Evolutionary conservation across 495 filamentous ascomycete species (phyloP).

Genomic region (Trichoderma reesei): DNA sequence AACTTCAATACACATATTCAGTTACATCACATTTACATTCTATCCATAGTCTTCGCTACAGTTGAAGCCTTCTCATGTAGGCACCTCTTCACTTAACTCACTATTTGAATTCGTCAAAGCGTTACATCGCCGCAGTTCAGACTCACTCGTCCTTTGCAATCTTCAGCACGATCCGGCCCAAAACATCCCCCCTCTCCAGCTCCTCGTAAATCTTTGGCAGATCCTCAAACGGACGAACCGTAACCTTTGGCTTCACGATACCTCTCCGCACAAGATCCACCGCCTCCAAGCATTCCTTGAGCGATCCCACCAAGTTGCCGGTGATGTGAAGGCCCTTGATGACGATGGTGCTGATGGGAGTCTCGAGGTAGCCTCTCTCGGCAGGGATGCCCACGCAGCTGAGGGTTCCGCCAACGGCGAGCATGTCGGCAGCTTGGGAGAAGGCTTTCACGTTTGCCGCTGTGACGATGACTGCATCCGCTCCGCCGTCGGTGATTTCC

Average conservation of each 20-base stretch:
- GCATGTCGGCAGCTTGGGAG: slow-evolving; percentile 40
- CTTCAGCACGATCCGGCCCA: slow-evolving; percentile 25
- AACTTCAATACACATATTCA: too few species aligned
- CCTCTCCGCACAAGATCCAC: slow-evolving; percentile 38
- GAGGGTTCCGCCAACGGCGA: slow-evolving; percentile 38
- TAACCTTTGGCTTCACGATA: slow-evolving; percentile 36
- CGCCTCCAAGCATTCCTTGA: slow-evolving; percentile 44
- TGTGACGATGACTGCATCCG: slow-evolving; percentile 26
- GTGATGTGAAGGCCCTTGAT: slow-evolving; percentile 39
- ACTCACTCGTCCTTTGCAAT: slow-evolving; percentile 24
- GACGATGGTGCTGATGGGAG: slow-evolving; percentile 37
- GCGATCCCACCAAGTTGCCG: slow-evolving; percentile 38
- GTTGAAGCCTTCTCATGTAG: too few species aligned
- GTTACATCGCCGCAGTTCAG: too few species aligned
- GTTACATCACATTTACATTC: too few species aligned
- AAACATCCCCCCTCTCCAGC: slow-evolving; percentile 37
- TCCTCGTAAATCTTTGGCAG: slow-evolving; percentile 36
- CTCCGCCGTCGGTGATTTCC: slow-evolving; percentile 33
- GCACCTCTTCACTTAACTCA: too few species aligned
- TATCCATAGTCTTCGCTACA: too few species aligned
- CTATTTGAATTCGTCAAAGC: too few species aligned
- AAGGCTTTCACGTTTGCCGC: slow-evolving; percentile 38
- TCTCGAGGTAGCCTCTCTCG: slow-evolving; percentile 33
- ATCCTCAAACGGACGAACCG: slow-evolving; percentile 36
- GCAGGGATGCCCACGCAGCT: slow-evolving; percentile 42